Base-by-base conservation (phyloP, 345 rosid species). In the Linum tenue region DNA sequence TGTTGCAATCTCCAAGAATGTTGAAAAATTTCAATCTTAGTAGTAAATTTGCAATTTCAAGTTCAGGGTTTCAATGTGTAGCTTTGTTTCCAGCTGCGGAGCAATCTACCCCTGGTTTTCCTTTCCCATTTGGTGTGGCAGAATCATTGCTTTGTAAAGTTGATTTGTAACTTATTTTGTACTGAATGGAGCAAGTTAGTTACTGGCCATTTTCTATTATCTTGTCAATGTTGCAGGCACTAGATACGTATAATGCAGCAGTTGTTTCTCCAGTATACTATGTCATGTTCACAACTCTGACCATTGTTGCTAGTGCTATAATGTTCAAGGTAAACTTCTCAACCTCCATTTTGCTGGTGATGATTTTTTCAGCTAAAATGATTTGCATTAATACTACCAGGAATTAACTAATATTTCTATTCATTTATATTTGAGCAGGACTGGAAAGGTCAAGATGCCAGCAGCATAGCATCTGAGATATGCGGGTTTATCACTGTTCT, bases 401-500 rank as follows among this genome's bases (percentile, higher is more conserved):
- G 65, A 60, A 17, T 48, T 9, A 22, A 22, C 31, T 22, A 43
- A 43, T 43, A 43, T 11, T 43, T 43, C 50, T 65, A 9, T 76
- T 55, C 58, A 14, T 56, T 73, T 8, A 41, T 22, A 22, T 64
- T 43, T 66, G 39, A 63, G 62, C 83, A 85, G 98, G 98, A 89
- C 69, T 89, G 97, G 95, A 82, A 89, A 3, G 98, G 94, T 67
- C 97, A 90, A 80, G 64, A 69, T 60, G 79, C 65, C 8, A 85
- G 91, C 63, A 82, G 90, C 73, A 81, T 90, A 79, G 86, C 90
- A 17, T 92, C 97, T 7, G 98, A 85, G 83, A 75, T 90, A 60
- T 90, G 97, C 73, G 98, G 97, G 64, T 87, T 90, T 77, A 81
- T 90, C 75, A 92, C 94, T 1, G 91, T 92, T 60, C 87, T 87